These are phyloP conservation scores for Saccharomyces pastorianus DNA, from an alignment of 1,139 yeast species.

Conservation along the genomic window DNA sequence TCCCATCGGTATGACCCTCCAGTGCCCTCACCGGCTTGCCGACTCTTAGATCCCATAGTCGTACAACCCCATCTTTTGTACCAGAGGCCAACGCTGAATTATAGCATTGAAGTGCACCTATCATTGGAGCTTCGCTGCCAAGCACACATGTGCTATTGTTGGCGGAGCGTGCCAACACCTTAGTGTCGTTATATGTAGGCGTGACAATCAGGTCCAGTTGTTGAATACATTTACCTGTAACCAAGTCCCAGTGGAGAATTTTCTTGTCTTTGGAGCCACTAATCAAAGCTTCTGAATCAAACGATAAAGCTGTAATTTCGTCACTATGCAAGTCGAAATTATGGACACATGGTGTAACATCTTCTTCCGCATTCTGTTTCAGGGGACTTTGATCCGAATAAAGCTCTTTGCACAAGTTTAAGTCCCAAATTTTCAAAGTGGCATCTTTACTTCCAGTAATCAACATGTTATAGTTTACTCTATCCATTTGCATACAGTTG, in stretches of 20 bases:
- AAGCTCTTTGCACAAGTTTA: slow-evolving; percentile 28
- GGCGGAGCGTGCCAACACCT: background rate
- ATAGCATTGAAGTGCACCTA: slow-evolving; percentile 39
- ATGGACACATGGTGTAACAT: slow-evolving; percentile 31
- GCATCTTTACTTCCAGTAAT: slow-evolving; percentile 61
- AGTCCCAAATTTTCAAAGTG: slow-evolving; percentile 50
- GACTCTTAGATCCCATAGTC: slow-evolving; percentile 68
- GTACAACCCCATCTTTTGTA: slow-evolving; percentile 64
- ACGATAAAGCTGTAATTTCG: slow-evolving; percentile 53
- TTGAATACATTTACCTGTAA: slow-evolving; percentile 51
- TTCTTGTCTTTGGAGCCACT: slow-evolving; percentile 89
- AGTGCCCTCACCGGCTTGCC: slow-evolving; percentile 60
- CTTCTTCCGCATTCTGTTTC: background rate
- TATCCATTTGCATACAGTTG: slow-evolving; percentile 48
- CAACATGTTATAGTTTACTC: slow-evolving; percentile 34
- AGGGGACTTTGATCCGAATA: slow-evolving; percentile 21
- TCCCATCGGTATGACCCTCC: slow-evolving; percentile 64
- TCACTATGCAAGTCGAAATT: slow-evolving; percentile 57
- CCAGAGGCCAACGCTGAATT: slow-evolving; percentile 73
- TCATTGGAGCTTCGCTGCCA: slow-evolving; percentile 8
- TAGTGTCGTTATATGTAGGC: slow-evolving; percentile 6
- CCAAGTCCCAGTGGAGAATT: slow-evolving; percentile 75
- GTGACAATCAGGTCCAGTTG: slow-evolving; percentile 25
- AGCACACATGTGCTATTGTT: background rate
- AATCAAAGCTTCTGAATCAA: slow-evolving; percentile 51